Percentiles rank a stretch among this genome's conserved stretches.
Evolutionary conservation across 1,284 basidiomycete species (phyloP).

Genomic region (Lentinula novae-zelandiae): DNA sequence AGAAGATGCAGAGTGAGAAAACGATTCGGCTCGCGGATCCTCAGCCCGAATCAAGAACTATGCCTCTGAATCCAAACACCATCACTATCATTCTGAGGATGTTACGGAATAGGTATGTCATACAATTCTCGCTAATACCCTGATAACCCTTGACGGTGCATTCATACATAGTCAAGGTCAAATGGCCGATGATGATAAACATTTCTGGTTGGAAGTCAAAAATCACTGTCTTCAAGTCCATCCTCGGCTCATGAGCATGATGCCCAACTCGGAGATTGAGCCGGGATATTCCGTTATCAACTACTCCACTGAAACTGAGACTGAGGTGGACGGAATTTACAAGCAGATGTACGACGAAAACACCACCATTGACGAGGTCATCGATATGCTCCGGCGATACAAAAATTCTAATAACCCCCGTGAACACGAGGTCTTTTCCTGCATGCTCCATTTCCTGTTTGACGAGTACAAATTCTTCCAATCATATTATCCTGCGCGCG

Average conservation of each 20-base stretch:
- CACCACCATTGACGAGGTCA: constrained; percentile 92
- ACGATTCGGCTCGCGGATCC: constrained; percentile 76
- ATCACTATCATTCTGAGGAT: constrained; percentile 91
- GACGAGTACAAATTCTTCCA: constrained; percentile 99
- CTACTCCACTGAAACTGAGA: constrained; percentile 87
- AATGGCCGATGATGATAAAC: constrained; percentile 77
- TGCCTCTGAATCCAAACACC: constrained; percentile 80
- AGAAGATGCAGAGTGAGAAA: constrained; percentile 91
- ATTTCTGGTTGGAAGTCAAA: constrained; percentile 89
- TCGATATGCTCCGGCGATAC: constrained; percentile 81
- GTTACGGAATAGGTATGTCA: constrained; percentile 71
- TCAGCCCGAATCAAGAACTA: constrained; percentile 73
- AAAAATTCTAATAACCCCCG: constrained; percentile 81
- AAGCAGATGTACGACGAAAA: constrained; percentile 98
- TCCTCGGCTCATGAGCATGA: constrained; percentile 95
- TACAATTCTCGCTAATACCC: not conserved
- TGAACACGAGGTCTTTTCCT: constrained; percentile 96
- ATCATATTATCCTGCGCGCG: constrained; percentile 90
- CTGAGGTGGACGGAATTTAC: constrained; percentile 94
- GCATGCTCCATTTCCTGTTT: constrained; percentile 98
- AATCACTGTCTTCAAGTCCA: constrained; percentile 95
- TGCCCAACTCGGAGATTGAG: constrained; percentile 84
- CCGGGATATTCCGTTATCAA: constrained; percentile 89
- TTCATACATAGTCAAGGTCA: constrained; percentile 47
- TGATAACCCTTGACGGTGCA: not conserved